Base-by-base conservation (phyloP, 31 red algal species). In the Asparagopsis taxiformis region DNA sequence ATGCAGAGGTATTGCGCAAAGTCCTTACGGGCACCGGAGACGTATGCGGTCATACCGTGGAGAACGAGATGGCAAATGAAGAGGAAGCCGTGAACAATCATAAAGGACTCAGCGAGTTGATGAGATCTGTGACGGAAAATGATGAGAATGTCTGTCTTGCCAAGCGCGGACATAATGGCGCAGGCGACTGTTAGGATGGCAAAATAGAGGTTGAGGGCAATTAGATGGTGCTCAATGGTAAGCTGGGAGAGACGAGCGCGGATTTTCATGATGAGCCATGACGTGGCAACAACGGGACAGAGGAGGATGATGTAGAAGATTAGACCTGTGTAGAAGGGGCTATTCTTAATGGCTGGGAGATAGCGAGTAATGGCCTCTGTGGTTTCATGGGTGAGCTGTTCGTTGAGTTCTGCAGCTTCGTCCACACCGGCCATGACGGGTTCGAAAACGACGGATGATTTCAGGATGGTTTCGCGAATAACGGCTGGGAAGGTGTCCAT, bases 301-400 rank as follows among this genome's bases (percentile, higher is more conserved):
- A 88, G 64, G 23, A 88, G 57, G 49, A 88, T 78, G 25, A 88
- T 55, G 55, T 88, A 88, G 56, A 88, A 88, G 41, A 88, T 69
- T 57, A 88, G 72, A 29, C 83, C 83, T 23, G 73, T 66, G 53
- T 88, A 88, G 28, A 88, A 88, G 9, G 83, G 83, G 30, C 73
- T 78, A n/a, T 60, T 78, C 56, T 77, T 68, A 52, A 88, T 72
- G 19, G 74, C 66, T 1, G 83, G 83, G 35, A 88, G 51, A 22
- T 71, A 78, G 4, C 58, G 65, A 19, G 57, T 77, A 57, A 88
- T 71, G 29, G 73, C 66, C 38, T 77, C 72, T 61, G 72, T 78
- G 13, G 74, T 78, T 51, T 88, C 72, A 28, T 76, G 30, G 66
- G 74, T 78, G 29, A 88, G 73, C 13, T 72, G 83, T 16, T 77